Evolutionary conservation across 176 grass and related monocot species (phyloP), one percentile per base, ranked within the genome.

Genomic region (Musa troglodytarum): DNA sequence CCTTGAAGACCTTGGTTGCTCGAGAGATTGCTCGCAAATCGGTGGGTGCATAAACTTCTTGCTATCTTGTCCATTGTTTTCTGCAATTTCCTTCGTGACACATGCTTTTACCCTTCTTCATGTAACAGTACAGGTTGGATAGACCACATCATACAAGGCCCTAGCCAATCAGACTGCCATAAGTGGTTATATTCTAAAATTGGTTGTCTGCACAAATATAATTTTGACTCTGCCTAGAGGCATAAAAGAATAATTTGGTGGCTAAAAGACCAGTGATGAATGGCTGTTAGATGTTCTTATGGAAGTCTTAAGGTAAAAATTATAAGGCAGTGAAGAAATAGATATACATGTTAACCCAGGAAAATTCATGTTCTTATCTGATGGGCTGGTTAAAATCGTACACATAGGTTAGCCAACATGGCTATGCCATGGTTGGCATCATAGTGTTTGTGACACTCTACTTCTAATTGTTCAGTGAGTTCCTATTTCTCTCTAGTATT

Each of bases 21-120:
- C 85, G 83, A 76, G 88, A 94, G 69, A 99, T 99, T 87, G 95
- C 95, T 89, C 84, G 81, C 68, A 91, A 99, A 82, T 99, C 95
- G 78, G 94, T 98, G 89, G 74, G 81, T 80, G 26, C 57, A 67
- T 77, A 57, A 53, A 64, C 79, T 66, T 17, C 9, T 22, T 65
- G 8, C 11, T 2, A 51, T 52, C 52, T 52, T 23, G 25, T 76
- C 1, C 74, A 34, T 16, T 79, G 69, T 72, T 29, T 53, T 49
- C 13, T 16, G 12, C 54, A 62, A 13, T 9, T 69, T 77, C 64
- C 29, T 52, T 71, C 16, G 63, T 34, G 29, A 49, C 54, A 50
- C 51, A 15, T 20, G 34, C 34, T 43, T 43, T 43, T 43, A 43
- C 34, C 29, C 34, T 43, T 43, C 34, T 6, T 5, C 34, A 43